Evolutionary conservation across 805 yeast species (phyloP).

Genomic region (Metschnikowia cerradonensis): DNA sequence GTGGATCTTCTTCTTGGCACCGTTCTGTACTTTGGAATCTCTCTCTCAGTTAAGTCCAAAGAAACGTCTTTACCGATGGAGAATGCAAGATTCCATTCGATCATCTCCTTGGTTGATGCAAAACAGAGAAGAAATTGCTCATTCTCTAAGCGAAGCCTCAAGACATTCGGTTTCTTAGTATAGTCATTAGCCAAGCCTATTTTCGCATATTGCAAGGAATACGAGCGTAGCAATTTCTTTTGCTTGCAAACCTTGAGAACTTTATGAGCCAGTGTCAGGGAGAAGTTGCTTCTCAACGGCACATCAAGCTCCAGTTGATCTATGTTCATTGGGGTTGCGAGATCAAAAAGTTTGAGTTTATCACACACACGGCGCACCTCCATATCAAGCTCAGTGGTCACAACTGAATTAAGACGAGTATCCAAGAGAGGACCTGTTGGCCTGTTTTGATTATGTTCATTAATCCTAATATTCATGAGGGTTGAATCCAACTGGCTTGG

Average conservation of each 20-base stretch:
- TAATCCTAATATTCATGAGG: conserved; percentile 12
- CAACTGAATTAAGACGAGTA: conserved; percentile 8
- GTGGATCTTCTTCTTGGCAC: conserved; percentile 73
- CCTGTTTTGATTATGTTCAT: background rate
- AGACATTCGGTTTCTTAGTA: conserved; percentile 59
- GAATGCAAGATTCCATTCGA: conserved; percentile 74
- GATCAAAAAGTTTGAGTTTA: conserved; percentile 4
- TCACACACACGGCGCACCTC: conserved; percentile 11
- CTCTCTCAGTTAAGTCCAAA: conserved; percentile 68
- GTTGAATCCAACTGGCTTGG: conserved; percentile 31
- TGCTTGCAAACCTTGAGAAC: conserved; percentile 2
- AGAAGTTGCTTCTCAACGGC: background rate
- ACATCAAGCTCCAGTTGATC: background rate
- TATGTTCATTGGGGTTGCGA: background rate
- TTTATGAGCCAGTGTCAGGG: background rate
- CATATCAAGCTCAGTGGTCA: conserved; percentile 12
- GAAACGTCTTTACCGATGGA: conserved; percentile 76
- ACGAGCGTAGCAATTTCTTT: conserved; percentile 48
- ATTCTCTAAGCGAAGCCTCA: conserved; percentile 75
- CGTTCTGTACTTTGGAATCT: conserved; percentile 70
- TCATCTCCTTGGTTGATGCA: conserved; percentile 56
- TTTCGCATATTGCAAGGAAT: conserved; percentile 78
- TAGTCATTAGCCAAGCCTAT: conserved; percentile 87
- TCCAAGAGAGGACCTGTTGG: background rate
- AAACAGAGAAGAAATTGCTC: conserved; percentile 77